Percentiles rank a stretch among this genome's conserved stretches.
Evolutionary conservation across 257 asterid genomes (phyloP).

Genomic region (Nicotiana otophora): DNA sequence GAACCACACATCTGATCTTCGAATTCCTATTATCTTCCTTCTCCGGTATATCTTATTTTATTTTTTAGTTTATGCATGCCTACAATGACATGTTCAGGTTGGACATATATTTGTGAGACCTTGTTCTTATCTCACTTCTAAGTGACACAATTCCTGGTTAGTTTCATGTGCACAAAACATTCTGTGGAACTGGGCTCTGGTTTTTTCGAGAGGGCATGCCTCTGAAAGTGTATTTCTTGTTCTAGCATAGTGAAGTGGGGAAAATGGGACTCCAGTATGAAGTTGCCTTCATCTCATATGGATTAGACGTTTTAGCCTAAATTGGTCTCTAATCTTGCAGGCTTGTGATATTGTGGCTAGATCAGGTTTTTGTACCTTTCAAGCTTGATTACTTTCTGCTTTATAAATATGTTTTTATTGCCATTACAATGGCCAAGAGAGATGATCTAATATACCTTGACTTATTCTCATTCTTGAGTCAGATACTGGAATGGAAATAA

Average conservation of each 20-base stretch:
- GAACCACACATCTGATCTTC: neutral
- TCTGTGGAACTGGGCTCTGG: neutral
- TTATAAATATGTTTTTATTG: neutral
- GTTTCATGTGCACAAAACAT: neutral
- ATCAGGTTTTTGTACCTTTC: neutral
- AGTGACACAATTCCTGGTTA: neutral
- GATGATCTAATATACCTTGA: neutral
- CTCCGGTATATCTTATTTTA: neutral
- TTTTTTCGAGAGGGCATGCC: neutral
- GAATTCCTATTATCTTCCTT: neutral
- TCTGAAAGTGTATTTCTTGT: neutral
- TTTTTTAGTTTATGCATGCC: neutral
- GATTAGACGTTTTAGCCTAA: neutral
- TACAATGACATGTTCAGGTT: neutral
- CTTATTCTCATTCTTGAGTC: neutral
- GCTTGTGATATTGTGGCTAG: neutral
- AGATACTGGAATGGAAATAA: constrained; percentile 1
- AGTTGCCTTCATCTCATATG: neutral
- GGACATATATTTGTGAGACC: neutral
- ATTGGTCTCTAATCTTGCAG: neutral
- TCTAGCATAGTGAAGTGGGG: constrained; percentile 3
- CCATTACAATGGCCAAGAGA: constrained; percentile 1
- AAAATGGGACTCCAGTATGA: neutral
- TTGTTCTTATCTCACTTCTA: neutral
- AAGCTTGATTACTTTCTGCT: neutral